Base-by-base conservation (phyloP, 2,329 filamentous ascomycete species). In the Fusarium sp. region DNA sequence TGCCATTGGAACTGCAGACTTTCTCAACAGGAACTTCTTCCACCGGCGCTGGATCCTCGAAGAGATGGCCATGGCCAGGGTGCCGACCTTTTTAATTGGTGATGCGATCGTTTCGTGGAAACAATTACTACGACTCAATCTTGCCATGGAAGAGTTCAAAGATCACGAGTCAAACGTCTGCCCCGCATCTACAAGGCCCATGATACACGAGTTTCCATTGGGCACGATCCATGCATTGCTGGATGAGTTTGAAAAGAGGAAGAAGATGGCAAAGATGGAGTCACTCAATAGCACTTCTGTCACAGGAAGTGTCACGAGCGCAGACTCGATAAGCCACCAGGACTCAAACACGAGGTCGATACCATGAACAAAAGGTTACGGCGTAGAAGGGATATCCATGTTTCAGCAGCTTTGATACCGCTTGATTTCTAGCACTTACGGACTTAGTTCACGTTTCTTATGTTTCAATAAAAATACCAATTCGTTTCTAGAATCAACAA, bases 1-100 rank as follows among this genome's bases (percentile, higher is more conserved):
- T 20, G 76, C 77, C 14, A 64, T 72, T 35, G 77, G 78, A 18
- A 69, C 69, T 17, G 69, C 64, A 14, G 79, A 79, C 48, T 82
- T 83, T 47, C 69, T 82, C 44, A 73, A 64, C 38, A 76, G 82
- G 9, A 75, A 78, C 5, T 82, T 81, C 59, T 83, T 83, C 58
- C 78, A 80, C 36, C 80, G 81, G 12, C 79, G 77, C 4, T 83
- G 82, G 82, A 82, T 83, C 51, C 73, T 83, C 4, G 81, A 82
- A 51, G 82, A 83, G 68, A 77, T 83, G 42, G 74, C 81, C 41
- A 73, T 81, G 69, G 80, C 80, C 3, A 75, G 80, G 6, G 81
- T 82, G 39, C 77, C 77, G 22, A 66, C 75, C 5, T 79, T 79
- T 41, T 70, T 84, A 8, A 75, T 83, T 33, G 81, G 81, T 36